Base-by-base conservation (phyloP, 768 basidiomycete species). In the Hygrocybe punicea region DNA sequence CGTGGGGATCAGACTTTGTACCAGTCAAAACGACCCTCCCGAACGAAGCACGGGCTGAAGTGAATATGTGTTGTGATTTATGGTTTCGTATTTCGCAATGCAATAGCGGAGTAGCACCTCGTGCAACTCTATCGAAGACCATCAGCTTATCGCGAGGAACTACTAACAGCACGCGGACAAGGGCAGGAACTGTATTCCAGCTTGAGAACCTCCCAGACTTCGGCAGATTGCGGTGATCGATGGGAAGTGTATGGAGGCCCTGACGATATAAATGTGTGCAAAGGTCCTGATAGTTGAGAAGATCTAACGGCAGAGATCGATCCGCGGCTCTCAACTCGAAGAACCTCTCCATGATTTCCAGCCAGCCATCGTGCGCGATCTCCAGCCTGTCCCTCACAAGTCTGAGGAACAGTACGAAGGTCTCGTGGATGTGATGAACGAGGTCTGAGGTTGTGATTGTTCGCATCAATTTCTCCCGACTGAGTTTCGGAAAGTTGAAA, bases 341-440 rank as follows among this genome's bases (percentile, higher is more conserved):
- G 56, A 76, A 73, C 36, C 51, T 57, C 8, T 62, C 59, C 72
- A 86, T 75, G 9, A 73, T 67, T 21, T 66, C 56, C 0, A 24
- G 50, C 85, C 85, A 86, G 44, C 78, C 67, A 2, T 63, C 65
- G 2, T 62, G 42, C 0, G 64, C 36, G 9, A 68, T 61, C 21
- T 58, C 56, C 6, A 76, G 64, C 37, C 71, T 67, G 19, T 65
- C 66, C 57, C 74, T 76, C 34, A 82, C 68, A 11, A 76, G 61
- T 14, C 63, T 62, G 14, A 86, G 65, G 40, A 86, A 66, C 2
- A 71, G 59, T 1, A 70, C 81, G 51, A 84, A 83, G 33, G 74
- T 78, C 36, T 70, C 69, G 11, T 84, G 76, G 9, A 67, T 73
- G 60, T 85, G 84, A 58, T 80, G 80, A 19, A 76, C 24, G 29